These are phyloP conservation scores for Coemansia sp. DNA, from an alignment of 192 early-diverging fungal species.

Conservation along the genomic window DNA sequence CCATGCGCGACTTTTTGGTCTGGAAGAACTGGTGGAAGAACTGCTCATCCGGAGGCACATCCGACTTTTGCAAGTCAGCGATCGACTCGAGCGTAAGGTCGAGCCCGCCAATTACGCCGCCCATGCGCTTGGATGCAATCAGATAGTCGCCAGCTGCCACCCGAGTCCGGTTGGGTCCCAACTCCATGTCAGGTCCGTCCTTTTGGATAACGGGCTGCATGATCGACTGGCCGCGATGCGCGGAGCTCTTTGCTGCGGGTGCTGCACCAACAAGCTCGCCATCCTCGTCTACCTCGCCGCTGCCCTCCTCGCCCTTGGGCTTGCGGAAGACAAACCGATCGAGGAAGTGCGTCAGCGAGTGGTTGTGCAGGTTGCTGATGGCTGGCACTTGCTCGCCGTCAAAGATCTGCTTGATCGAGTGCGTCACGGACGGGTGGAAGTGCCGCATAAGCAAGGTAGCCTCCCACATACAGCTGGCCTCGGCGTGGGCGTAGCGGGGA, in stretches of 20 bases:
- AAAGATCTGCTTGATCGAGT: conserved; percentile 77
- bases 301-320: conserved; percentile 77
- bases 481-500: conserved; percentile 82
- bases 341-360: conserved; percentile 91
- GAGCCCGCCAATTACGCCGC: conserved; percentile 60
- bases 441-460: conserved; percentile 77
- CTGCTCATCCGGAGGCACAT: conserved; percentile 34
- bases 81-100: conserved; percentile 41
- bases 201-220: conserved; percentile 56
- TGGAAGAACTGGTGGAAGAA: conserved; percentile 52
- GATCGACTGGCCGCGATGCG: conserved; percentile 50
- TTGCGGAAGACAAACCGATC: conserved; percentile 96
- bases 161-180: conserved; percentile 14
- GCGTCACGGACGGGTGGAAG: conserved; percentile 91
- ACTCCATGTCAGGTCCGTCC: conserved; percentile 23
- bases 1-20: conserved; percentile 40
- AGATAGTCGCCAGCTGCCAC: conserved; percentile 56
- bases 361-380: conserved; percentile 80
- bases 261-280: background rate
- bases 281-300: conserved; percentile 47
- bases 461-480: conserved; percentile 90
- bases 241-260: conserved; percentile 9
- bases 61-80: conserved; percentile 36
- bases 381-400: conserved; percentile 67
- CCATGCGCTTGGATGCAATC: conserved; percentile 69